A percentile compares a stretch with the other conserved stretches of the same genome.
These are phyloP conservation scores for Mycosphaerelloides madeirae DNA, from an alignment of 2,329 filamentous ascomycete species.

Conservation along the genomic window DNA sequence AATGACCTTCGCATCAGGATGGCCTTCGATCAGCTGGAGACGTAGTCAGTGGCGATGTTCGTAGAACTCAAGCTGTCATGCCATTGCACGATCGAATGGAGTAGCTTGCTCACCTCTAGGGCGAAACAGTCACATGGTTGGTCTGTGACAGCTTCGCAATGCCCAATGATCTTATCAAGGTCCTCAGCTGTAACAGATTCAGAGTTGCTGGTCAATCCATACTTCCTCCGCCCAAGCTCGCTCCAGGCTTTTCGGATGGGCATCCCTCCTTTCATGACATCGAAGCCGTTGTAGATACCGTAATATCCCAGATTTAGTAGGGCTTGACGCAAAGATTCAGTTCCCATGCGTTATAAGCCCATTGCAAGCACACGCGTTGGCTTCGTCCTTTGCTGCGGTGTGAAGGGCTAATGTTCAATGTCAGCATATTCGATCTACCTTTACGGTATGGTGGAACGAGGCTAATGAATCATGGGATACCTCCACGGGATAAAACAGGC, in stretches of 20 bases:
- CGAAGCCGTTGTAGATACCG: slow-evolving; percentile 16
- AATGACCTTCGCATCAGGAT: slow-evolving; percentile 25
- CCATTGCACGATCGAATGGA: too few species aligned
- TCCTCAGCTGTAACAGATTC: slow-evolving; percentile 4
- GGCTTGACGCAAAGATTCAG: slow-evolving; percentile 20
- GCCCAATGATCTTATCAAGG: slow-evolving; percentile 5
- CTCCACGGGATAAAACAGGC: too few species aligned
- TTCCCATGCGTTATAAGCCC: slow-evolving; percentile 24
- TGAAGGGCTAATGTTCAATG: too few species aligned
- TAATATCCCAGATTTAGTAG: slow-evolving; percentile 18
- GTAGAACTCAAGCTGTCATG: too few species aligned
- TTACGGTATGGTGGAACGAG: too few species aligned
- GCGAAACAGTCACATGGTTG: slow-evolving; percentile 18
- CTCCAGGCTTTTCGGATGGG: slow-evolving; percentile 3
- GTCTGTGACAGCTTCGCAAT: slow-evolving; percentile 8
- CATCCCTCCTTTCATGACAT: neutral
- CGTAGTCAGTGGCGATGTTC: too few species aligned
- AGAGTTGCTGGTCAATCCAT: neutral
- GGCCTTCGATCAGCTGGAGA: slow-evolving; percentile 27
- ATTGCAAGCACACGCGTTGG: too few species aligned
- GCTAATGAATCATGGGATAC: too few species aligned
- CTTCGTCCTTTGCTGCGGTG: too few species aligned
- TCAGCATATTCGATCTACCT: too few species aligned
- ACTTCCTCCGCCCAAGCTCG: slow-evolving; percentile 4
- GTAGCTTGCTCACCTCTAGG: too few species aligned